Percentiles rank a stretch among this genome's conserved stretches.
Evolutionary conservation across 1,284 basidiomycete species (phyloP).

Genomic region (Cystobasidium sp.): DNA sequence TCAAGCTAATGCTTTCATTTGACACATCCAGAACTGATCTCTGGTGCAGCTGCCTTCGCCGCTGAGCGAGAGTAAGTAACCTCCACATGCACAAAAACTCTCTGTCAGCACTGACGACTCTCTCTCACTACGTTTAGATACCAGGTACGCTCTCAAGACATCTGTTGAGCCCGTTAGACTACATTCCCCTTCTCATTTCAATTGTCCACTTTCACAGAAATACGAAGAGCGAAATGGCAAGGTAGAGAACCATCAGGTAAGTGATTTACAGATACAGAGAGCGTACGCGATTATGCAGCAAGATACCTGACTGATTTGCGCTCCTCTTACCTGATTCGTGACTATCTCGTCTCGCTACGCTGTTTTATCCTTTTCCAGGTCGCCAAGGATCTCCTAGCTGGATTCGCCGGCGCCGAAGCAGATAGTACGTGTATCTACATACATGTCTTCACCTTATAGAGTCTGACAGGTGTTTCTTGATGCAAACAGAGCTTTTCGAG

Average conservation of each 20-base stretch:
- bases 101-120: not conserved
- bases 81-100: not conserved
- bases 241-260: constrained; percentile 40
- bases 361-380: not conserved
- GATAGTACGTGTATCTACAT: constrained; percentile 12
- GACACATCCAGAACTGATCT: not conserved
- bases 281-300: not conserved
- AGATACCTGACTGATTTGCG: not conserved
- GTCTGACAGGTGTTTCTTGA: too few species aligned
- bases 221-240: constrained; percentile 41
- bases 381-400: constrained; percentile 38
- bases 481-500: constrained; percentile 39
- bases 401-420: constrained; percentile 35
- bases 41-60: constrained; percentile 36
- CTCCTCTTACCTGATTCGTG: not conserved
- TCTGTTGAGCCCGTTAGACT: not conserved
- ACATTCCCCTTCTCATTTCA: not conserved
- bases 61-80: constrained; percentile 30
- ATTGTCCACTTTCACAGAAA: constrained; percentile 10
- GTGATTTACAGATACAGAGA: not conserved
- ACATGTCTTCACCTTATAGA: not conserved
- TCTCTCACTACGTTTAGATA: not conserved
- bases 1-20: not conserved
- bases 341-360: not conserved
- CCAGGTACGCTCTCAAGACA: not conserved